Base-by-base conservation (phyloP, 208 protist species). In the Leishmania braziliensis region DNA sequence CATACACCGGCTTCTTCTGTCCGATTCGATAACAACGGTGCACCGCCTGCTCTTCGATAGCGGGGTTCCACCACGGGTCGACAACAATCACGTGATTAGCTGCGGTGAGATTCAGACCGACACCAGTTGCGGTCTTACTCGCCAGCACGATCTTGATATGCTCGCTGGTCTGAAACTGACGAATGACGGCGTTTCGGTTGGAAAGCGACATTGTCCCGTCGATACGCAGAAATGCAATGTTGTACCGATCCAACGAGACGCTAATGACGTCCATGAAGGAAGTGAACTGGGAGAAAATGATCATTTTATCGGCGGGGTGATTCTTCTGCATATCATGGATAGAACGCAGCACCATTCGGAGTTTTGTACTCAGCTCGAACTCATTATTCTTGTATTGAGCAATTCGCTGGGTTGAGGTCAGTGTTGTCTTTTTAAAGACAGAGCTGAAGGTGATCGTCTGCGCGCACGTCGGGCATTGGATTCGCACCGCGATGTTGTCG, bases 241-340 rank as follows among this genome's bases (percentile, higher is more conserved):
- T 82, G 75, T 85, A 90, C 23, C 85, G 79, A 9, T 91, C 82
- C 1, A 99, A 84, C 3, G 92, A 83, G 0, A 93, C 91, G 36
- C 98, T 91, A 62, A 99, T 93, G 12, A 99, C 86, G 82, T 99
- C 97, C 84, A 99, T 96, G 86, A 99, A 99, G 0, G 93, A 97
- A 5, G 98, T 99, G 90, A 99, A 99, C 74, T 99, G 99, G 18
- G 96, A 99, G 82, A 99, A 99, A 23, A 99, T 96, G 69, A 99
- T 96, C 89, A 95, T 94, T 88, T 99, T 99, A 62, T 96, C 94
- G 48, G 88, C 84, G 26, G 90, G 91, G 77, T 87, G 78, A 14
- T 96, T 86, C 76, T 87, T 84, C 50, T 82, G 84, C 92, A 98
- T 96, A 18, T 89, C 84, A 8, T 90, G 76, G 73, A 97, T 91